Evolutionary conservation across 352 stramenopile genomes (phyloP).

Genomic region (Pythium volutum): DNA sequence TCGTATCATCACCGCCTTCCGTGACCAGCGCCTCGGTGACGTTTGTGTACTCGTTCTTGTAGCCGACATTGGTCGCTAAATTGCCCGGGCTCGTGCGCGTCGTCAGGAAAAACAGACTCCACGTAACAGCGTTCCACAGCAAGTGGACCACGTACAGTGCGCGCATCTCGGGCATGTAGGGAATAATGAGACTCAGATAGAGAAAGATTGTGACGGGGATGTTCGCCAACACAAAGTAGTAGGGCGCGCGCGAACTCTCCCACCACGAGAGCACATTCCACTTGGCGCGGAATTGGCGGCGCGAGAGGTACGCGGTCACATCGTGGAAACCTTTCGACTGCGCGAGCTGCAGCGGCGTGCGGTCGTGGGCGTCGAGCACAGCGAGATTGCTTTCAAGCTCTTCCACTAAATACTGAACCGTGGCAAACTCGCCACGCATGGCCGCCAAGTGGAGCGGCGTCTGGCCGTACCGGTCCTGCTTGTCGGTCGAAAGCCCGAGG

Average conservation of each 20-base stretch:
- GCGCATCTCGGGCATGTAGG: slow-evolving; percentile 49
- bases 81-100: slow-evolving; percentile 56
- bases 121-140: slow-evolving; percentile 53
- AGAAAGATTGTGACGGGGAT: slow-evolving; percentile 34
- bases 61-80: slow-evolving; percentile 33
- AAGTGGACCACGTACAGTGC: slow-evolving; percentile 61
- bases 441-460: slow-evolving; percentile 82
- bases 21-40: slow-evolving; percentile 52
- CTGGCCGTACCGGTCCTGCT: slow-evolving; percentile 67
- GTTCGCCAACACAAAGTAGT: slow-evolving; percentile 69
- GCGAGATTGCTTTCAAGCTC: slow-evolving; percentile 64
- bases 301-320: slow-evolving; percentile 53
- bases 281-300: slow-evolving; percentile 30
- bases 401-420: slow-evolving; percentile 79
- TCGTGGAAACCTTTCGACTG: slow-evolving; percentile 50
- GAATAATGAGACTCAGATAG: slow-evolving; percentile 55
- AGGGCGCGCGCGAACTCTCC: slow-evolving; percentile 54
- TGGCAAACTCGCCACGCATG: slow-evolving; percentile 65
- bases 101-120: slow-evolving; percentile 64
- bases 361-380: slow-evolving; percentile 45
- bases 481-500: slow-evolving; percentile 58
- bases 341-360: slow-evolving; percentile 62
- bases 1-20: slow-evolving; percentile 7
- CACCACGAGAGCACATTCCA: slow-evolving; percentile 75
- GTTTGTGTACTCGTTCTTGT: slow-evolving; percentile 47